Conservation (phyloP, 139 green algal species). For the Microglena sp. region DNA sequence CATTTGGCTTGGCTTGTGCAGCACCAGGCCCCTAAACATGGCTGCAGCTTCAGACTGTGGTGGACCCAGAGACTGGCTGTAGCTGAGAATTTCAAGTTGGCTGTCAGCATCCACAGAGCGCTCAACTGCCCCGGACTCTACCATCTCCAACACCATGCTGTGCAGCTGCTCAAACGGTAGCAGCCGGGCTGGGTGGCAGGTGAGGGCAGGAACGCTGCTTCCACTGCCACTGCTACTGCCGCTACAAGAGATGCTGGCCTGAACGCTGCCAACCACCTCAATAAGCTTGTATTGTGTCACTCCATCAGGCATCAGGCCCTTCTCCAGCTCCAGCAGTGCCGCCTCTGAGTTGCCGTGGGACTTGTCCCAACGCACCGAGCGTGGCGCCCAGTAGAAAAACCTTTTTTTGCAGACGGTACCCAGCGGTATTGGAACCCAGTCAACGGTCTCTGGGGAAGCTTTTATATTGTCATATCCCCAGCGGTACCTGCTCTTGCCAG, state of each 20-base stretch:
- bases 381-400: background rate
- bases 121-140: background rate
- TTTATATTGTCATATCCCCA: too few relatives aligned
- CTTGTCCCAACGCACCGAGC: conserved; percentile 27
- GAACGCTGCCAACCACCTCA: background rate
- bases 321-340: background rate
- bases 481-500: too few relatives aligned
- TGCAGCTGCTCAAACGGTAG: conserved; percentile 18
- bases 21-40: background rate
- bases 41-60: background rate
- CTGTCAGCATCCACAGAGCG: background rate
- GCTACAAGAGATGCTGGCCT: background rate
- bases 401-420: background rate
- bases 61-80: background rate
- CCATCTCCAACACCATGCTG: conserved; percentile 1
- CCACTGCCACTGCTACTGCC: background rate
- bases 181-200: conserved; percentile 6
- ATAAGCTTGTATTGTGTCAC: background rate
- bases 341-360: background rate
- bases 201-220: background rate
- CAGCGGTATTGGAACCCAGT: too few relatives aligned
- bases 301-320: background rate
- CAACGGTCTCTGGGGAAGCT: background rate
- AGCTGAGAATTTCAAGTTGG: background rate
- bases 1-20: background rate